Percentiles rank a stretch among this genome's conserved stretches.
Evolutionary conservation across 768 basidiomycete genomes (phyloP).

Genomic region (Mycena albidolilacea): DNA sequence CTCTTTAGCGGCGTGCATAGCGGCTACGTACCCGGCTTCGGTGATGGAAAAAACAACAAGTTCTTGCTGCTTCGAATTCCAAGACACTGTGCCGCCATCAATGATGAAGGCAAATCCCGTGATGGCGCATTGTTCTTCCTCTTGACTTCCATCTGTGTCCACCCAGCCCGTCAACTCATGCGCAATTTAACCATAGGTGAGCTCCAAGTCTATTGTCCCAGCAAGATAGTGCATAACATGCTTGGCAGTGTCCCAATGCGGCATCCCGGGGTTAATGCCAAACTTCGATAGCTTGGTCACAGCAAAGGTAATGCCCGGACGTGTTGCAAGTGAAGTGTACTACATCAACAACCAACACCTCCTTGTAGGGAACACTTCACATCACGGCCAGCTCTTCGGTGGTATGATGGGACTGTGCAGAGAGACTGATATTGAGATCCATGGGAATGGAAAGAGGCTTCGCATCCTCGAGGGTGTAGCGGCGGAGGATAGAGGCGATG

Average conservation of each 20-base stretch:
- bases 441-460: constrained; percentile 39
- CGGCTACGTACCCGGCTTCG: too few species aligned
- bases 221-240: constrained; percentile 53
- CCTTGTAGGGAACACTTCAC: constrained; percentile 36
- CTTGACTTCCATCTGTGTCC: constrained; percentile 16
- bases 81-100: too few species aligned
- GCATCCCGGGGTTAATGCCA: constrained; percentile 43
- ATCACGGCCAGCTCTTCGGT: constrained; percentile 38
- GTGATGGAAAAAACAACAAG: too few species aligned
- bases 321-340: too few species aligned
- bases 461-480: constrained; percentile 41
- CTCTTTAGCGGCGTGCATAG: too few species aligned
- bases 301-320: constrained; percentile 34
- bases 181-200: constrained; percentile 37
- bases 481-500: constrained; percentile 42
- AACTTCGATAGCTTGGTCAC: constrained; percentile 46
- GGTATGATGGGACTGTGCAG: constrained; percentile 31
- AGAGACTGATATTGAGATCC: too few species aligned
- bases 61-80: too few species aligned
- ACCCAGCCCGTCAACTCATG: constrained; percentile 30
- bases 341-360: too few species aligned
- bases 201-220: constrained; percentile 26
- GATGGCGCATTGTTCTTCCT: constrained; percentile 40
- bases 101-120: constrained; percentile 15
- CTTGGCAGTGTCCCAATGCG: constrained; percentile 54